These are phyloP conservation scores for Metschnikowia borealis DNA, from an alignment of 805 yeast species.

Conservation along the genomic window DNA sequence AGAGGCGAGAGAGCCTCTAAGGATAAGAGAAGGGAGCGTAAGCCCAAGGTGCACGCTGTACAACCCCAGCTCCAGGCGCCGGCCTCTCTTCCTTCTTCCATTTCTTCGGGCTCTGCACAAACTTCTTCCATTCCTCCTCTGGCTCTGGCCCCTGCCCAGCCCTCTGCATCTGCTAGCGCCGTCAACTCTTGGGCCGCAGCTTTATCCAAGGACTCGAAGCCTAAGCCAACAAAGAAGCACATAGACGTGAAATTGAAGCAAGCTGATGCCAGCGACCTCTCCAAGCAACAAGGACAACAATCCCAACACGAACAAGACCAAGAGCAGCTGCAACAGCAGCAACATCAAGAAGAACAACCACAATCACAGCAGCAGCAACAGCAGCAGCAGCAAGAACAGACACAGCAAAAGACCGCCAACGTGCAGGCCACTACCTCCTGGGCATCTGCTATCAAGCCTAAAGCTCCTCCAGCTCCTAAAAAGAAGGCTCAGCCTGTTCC, in stretches of 20 bases:
- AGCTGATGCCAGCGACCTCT: slow-evolving; percentile 1
- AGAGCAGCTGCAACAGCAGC: slow-evolving; percentile 51
- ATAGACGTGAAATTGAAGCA: slow-evolving; percentile 10
- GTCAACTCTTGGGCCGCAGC: slow-evolving; percentile 45
- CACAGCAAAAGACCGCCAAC: slow-evolving; percentile 6
- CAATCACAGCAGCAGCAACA: slow-evolving; percentile 38
- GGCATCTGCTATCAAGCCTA: slow-evolving; percentile 63
- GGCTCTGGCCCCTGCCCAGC: slow-evolving; percentile 5
- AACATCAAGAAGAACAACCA: slow-evolving; percentile 42
- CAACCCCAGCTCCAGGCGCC: slow-evolving; percentile 5
- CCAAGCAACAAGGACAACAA: slow-evolving; percentile 3
- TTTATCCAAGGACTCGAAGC: slow-evolving; percentile 32
- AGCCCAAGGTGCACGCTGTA: slow-evolving; percentile 2
- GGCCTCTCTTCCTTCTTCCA: slow-evolving; percentile 2
- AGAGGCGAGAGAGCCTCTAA: slow-evolving; percentile 14
- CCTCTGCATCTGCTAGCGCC: slow-evolving; percentile 12
- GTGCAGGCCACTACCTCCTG: slow-evolving; percentile 40
- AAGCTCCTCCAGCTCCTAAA: slow-evolving; percentile 34
- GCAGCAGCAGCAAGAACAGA: slow-evolving; percentile 20
- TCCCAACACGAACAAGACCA: slow-evolving; percentile 18
- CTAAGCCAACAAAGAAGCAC: slow-evolving; percentile 18
- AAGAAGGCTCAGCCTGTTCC: slow-evolving; percentile 26
- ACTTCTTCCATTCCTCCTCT: slow-evolving; percentile 8
- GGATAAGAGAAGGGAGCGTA: slow-evolving; percentile 15
- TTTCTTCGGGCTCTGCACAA: slow-evolving; percentile 16